Percentiles rank a stretch among this genome's conserved stretches.
phyloP scores from a whole-genome alignment of 2,329 filamentous ascomycete species.

The Fonsecaea erecta region DNA sequence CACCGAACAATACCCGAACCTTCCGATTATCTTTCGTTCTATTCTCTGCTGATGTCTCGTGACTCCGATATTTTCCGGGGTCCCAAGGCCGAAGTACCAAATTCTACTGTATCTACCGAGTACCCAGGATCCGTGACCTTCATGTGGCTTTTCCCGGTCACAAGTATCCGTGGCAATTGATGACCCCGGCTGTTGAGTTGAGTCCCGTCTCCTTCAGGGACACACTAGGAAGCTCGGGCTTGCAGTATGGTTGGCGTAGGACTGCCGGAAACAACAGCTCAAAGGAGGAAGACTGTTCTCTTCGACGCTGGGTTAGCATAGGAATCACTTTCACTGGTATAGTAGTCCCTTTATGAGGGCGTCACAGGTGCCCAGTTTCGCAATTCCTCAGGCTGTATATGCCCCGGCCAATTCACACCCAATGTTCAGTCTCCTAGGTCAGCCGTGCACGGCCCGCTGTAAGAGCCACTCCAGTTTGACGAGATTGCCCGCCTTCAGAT shows the following conservation, averaged over 20 bases:
- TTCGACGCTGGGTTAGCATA: not conserved
- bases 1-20: slow-evolving; percentile 19
- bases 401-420: not conserved
- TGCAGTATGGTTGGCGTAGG: not conserved
- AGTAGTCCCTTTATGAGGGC: not conserved
- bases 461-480: slow-evolving; percentile 24
- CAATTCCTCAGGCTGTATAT: not conserved
- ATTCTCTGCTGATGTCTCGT: not conserved
- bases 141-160: not conserved
- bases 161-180: not conserved
- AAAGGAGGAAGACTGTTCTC: not conserved
- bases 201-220: not conserved
- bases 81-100: not conserved
- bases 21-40: slow-evolving; percentile 3
- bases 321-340: too few species aligned
- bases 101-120: not conserved
- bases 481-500: slow-evolving; percentile 15
- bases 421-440: not conserved
- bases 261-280: not conserved
- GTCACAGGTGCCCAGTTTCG: not conserved
- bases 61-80: slow-evolving; percentile 13
- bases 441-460: slow-evolving; percentile 23
- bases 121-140: not conserved
- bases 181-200: not conserved
- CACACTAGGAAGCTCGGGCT: not conserved